Base-by-base conservation (phyloP, 2,329 filamentous ascomycete species). In the Hypoxylon rubiginosum region DNA sequence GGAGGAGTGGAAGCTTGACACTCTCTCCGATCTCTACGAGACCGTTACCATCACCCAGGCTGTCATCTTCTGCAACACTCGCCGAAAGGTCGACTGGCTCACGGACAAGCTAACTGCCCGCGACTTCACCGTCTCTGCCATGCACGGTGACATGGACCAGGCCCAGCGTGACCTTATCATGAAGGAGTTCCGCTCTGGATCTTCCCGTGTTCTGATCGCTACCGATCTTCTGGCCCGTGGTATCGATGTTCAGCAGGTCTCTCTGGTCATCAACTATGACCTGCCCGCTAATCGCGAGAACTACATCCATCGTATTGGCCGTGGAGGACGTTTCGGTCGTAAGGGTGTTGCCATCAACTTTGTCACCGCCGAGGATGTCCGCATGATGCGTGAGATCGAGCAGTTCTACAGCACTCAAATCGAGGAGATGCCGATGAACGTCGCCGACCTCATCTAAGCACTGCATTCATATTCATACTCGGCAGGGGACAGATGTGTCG, bases 331-430 rank as follows among this genome's bases (percentile, higher is more conserved):
- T 88, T 99, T 99, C 87, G 96, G 96, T 84, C 94, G 96, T 84
- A 99, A 99, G 91, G 96, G 96, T 91, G 96, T 99, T 82, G 96
- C 96, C 79, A 99, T 99, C 90, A 99, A 99, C 93, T 99, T 99
- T 82, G 96, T 99, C 82, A 98, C 95, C 69, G 93, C 94, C 77
- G 96, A 99, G 74, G 96, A 99, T 84, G 96, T 99, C 79, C 94
- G 95, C 83, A 98, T 99, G 93, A 97, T 99, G 93, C 91, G 96
- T 82, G 96, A 99, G 85, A 99, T 99, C 77, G 96, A 99, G 84
- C 93, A 97, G 86, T 99, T 98, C 90, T 99, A 99, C 91, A 97
- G 93, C 90, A 99, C 96, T 82, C 96, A 99, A 87, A 98, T 99
- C 75, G 96, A 99, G 86, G 96, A 99, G 90, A 99, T 99, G 96